Conservation (phyloP, 495 filamentous ascomycete species). For the Lepraria neglecta region DNA sequence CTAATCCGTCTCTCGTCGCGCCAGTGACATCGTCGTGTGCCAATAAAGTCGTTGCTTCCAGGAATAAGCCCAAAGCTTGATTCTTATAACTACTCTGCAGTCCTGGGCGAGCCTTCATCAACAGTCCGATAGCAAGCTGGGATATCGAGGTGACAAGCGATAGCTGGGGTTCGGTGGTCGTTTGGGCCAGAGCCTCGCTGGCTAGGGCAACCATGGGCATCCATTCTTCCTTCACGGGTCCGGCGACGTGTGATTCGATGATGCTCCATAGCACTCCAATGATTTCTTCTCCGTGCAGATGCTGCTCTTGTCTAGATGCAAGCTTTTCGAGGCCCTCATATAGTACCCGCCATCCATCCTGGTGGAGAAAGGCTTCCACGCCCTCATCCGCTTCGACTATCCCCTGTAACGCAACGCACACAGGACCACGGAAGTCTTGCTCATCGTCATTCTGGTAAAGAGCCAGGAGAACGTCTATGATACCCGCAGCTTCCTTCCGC, state of each 20-base stretch:
- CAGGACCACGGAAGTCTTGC: slow-evolving; percentile 45
- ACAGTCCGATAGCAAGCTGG: no score
- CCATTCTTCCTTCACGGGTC: slow-evolving; percentile 42
- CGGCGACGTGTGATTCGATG: slow-evolving; percentile 36
- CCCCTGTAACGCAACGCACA: slow-evolving; percentile 50
- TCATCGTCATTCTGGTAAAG: slow-evolving; percentile 39
- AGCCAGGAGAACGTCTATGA: slow-evolving; percentile 53
- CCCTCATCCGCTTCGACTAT: slow-evolving; percentile 40
- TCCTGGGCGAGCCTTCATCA: no score
- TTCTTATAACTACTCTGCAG: no score
- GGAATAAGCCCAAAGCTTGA: no score
- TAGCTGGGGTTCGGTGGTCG: no score
- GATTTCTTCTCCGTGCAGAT: slow-evolving; percentile 43
- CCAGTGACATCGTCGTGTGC: no score
- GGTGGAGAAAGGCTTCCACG: slow-evolving; percentile 37
- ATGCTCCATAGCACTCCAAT: slow-evolving; percentile 45
- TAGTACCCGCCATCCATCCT: slow-evolving; percentile 47
- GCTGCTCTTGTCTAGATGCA: slow-evolving; percentile 22
- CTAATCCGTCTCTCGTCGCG: no score
- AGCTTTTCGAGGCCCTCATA: slow-evolving; percentile 40
- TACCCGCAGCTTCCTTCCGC: slow-evolving; percentile 46
- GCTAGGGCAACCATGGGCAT: slow-evolving; percentile 39
- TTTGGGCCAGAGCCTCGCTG: neutral
- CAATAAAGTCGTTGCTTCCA: no score
- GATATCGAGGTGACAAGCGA: no score